These are phyloP conservation scores for Pseudoneurospora amorphoporcata DNA, from an alignment of 495 filamentous ascomycete species.

Conservation along the genomic window DNA sequence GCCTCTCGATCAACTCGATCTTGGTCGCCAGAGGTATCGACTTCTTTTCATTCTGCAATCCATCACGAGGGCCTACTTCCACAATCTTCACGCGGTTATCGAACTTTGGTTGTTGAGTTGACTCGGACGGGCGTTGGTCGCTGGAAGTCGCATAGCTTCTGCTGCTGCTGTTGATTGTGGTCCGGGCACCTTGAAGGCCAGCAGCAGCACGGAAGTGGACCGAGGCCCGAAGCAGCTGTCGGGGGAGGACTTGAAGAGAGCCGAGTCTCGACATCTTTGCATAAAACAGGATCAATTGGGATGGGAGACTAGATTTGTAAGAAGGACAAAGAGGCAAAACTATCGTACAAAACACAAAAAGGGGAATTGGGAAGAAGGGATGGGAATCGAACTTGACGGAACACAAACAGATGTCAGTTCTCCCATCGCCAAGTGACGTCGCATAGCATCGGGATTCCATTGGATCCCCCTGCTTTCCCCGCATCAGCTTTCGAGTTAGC, in stretches of 20 bases:
- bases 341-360: neutral
- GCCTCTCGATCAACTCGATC: slow-evolving; percentile 65
- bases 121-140: slow-evolving; percentile 13
- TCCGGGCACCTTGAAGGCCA: slow-evolving; percentile 1
- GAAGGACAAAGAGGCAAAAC: neutral
- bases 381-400: neutral
- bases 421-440: slow-evolving; percentile 8
- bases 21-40: slow-evolving; percentile 73
- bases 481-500: neutral
- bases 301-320: neutral
- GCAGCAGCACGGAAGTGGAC: neutral
- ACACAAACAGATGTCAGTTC: neutral
- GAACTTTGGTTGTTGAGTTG: slow-evolving; percentile 15
- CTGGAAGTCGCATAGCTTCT: slow-evolving; percentile 28
- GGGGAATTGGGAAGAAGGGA: neutral
- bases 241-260: slow-evolving; percentile 12
- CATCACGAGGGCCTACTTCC: slow-evolving; percentile 91
- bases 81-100: slow-evolving; percentile 57
- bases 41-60: slow-evolving; percentile 90
- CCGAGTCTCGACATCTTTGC: slow-evolving; percentile 13
- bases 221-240: neutral
- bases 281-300: neutral
- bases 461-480: neutral
- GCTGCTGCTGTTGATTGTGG: neutral
- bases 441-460: slow-evolving; percentile 18